Evolutionary conservation across 306 rosid species (phyloP).

Genomic region (Cicer judaicum): DNA sequence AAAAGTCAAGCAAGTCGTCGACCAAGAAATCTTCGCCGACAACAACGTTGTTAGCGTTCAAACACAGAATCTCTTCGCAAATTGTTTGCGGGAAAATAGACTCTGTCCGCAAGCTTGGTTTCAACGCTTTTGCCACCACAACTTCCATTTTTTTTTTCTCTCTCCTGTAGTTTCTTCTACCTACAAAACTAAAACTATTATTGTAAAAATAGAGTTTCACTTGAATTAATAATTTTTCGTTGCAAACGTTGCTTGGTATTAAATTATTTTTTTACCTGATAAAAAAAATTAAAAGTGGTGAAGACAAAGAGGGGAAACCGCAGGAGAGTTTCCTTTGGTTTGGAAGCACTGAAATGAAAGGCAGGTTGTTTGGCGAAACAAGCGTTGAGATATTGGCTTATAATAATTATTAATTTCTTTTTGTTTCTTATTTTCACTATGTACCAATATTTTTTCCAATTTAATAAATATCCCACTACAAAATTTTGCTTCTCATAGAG

Average conservation of each 20-base stretch:
- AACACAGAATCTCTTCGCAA: constrained; percentile 53
- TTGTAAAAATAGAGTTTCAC: background rate
- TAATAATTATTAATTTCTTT: constrained; percentile 41
- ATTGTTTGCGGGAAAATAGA: constrained; percentile 48
- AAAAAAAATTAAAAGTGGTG: constrained; percentile 5
- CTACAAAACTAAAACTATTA: constrained; percentile 33
- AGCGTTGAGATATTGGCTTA: constrained; percentile 54
- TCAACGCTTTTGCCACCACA: constrained; percentile 73
- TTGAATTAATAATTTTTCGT: background rate
- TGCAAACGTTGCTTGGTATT: background rate
- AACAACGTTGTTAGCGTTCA: constrained; percentile 53
- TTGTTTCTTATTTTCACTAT: background rate
- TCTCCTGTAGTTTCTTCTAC: constrained; percentile 35
- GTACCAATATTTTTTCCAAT: constrained; percentile 25
- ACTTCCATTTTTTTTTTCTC: constrained; percentile 60
- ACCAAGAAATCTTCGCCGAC: constrained; percentile 75
- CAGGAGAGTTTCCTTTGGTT: constrained; percentile 53
- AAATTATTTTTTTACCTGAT: constrained; percentile 46
- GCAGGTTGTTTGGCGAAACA: too few species aligned
- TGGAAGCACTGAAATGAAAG: constrained; percentile 55
- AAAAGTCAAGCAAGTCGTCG: constrained; percentile 77
- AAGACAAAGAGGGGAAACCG: constrained; percentile 44
- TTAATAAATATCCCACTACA: constrained; percentile 42
- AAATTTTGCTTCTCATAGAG: constrained; percentile 5
- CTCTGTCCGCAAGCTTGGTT: constrained; percentile 67